Conservation (phyloP, 2,329 filamentous ascomycete species). For the Fusarium sacchari region DNA sequence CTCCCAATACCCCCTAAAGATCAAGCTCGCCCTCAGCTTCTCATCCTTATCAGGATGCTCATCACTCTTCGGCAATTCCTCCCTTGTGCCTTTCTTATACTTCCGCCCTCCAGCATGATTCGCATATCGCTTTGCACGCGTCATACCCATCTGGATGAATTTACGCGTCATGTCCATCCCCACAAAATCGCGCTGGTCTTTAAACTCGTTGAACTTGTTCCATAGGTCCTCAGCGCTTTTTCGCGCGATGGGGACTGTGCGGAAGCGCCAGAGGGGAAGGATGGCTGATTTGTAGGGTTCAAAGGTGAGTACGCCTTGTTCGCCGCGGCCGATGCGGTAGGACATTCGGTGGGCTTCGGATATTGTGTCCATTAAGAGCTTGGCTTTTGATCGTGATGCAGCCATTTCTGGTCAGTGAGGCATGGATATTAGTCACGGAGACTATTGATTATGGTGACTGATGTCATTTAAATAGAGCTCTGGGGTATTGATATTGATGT, state of each 20-base stretch:
- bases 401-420: not conserved
- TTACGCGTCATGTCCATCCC: conserved; percentile 73
- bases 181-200: conserved; percentile 64
- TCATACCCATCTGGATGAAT: conserved; percentile 75
- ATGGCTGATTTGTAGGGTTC: conserved; percentile 71
- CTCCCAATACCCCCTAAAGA: conserved; percentile 36
- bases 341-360: conserved; percentile 32
- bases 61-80: conserved; percentile 28
- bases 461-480: too few relatives aligned
- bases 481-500: too few relatives aligned
- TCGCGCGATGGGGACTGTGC: conserved; percentile 35
- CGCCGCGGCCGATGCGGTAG: conserved; percentile 68
- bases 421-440: rapidly evolving
- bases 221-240: conserved; percentile 61
- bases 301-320: conserved; percentile 69
- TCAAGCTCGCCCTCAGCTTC: conserved; percentile 32
- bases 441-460: not conserved
- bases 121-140: conserved; percentile 67
- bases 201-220: conserved; percentile 61
- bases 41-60: conserved; percentile 30
- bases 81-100: conserved; percentile 48
- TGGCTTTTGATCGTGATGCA: not conserved
- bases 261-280: conserved; percentile 69
- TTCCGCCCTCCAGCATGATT: conserved; percentile 66
- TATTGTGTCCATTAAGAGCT: conserved; percentile 7